Percentiles rank a stretch among this genome's conserved stretches.
Evolutionary conservation across 2,329 filamentous ascomycete species (phyloP).

Genomic region (Neocatenulostroma microsporum): DNA sequence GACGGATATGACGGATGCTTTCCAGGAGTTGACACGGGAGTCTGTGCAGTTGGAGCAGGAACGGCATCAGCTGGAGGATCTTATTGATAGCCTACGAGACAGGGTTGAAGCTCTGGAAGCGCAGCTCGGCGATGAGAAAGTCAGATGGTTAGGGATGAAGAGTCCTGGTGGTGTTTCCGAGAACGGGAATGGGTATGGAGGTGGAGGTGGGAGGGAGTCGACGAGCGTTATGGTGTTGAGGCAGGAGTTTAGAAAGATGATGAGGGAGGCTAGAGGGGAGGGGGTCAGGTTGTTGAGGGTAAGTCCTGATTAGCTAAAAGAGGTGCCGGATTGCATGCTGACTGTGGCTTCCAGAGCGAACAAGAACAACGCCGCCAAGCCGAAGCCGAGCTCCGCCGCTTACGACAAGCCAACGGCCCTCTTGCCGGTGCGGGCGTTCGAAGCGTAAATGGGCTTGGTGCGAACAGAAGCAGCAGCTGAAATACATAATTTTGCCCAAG

Average conservation of each 20-base stretch:
- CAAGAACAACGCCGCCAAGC: slow-evolving; percentile 62
- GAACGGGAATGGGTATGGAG: slow-evolving; percentile 22
- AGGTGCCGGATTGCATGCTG: too few species aligned
- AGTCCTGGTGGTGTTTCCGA: slow-evolving; percentile 34
- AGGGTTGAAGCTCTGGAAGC: slow-evolving; percentile 56
- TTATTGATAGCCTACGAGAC: slow-evolving; percentile 57
- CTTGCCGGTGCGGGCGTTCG: too few species aligned
- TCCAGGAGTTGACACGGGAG: slow-evolving; percentile 61
- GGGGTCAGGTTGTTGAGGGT: slow-evolving; percentile 58
- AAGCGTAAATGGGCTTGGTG: slow-evolving; percentile 1
- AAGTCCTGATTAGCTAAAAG: too few species aligned
- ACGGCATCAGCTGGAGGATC: slow-evolving; percentile 54
- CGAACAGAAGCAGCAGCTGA: not conserved
- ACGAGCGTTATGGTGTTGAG: slow-evolving; percentile 63
- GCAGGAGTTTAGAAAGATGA: slow-evolving; percentile 74
- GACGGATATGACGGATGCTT: slow-evolving; percentile 59
- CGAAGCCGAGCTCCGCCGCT: slow-evolving; percentile 54
- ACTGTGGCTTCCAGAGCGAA: slow-evolving; percentile 47
- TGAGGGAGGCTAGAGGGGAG: slow-evolving; percentile 62
- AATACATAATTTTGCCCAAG: not conserved
- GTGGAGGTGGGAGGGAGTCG: slow-evolving; percentile 34
- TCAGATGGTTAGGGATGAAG: slow-evolving; percentile 56
- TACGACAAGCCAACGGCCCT: slow-evolving; percentile 32
- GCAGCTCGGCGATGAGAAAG: slow-evolving; percentile 59
- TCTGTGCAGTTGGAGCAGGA: slow-evolving; percentile 66